Base-by-base conservation (phyloP, 75 land plant species). In the Pinus albicaulis region DNA sequence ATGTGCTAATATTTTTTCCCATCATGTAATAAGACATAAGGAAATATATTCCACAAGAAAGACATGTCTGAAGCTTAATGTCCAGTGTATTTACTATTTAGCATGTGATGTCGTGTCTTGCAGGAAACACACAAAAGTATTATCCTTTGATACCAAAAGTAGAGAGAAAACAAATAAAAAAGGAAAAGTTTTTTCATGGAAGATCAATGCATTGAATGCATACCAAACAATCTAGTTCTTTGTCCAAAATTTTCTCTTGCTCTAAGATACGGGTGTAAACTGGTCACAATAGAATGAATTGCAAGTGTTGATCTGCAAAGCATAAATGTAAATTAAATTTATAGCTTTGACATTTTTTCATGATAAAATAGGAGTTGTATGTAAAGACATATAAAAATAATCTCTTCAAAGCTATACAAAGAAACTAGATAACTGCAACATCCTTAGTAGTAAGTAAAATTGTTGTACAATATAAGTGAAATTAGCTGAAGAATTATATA, bases 161-260 rank as follows among this genome's bases (percentile, higher is more conserved):
- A 41, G 24, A 68, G 12, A 19, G 13, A 7, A 41, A 38, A 68
- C 3, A 68, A n/a, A 68, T 66, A 68, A 68, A 63, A 25, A 24
- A 12, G 10, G 8, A 7, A 28, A 68, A n/a, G 11, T 3, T 36
- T 68, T 68, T 68, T 44, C 71, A 41, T 2, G 41, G 13, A 36
- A 44, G n/a, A 68, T 68, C 13, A 41, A 10, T 20, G 38, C 57
- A 52, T 26, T 52, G 28, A 55, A 59, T 24, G 61, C 59, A n/a
- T 84, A 93, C 98, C 98, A 94, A 79, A 95, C 95, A 76, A 90
- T 89, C 98, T 95, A 94, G 74, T 92, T 92, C 74, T 94, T 92
- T 12, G 98, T 94, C 92, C 98, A 94, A 48, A 94, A 82, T 72
- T 94, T 94, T 11, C 95, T 95, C 76, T 92, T 90, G 72, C 80